These are phyloP conservation scores for Aspergillus proliferans DNA, from an alignment of 2,329 filamentous ascomycete genomes.

Conservation along the genomic window DNA sequence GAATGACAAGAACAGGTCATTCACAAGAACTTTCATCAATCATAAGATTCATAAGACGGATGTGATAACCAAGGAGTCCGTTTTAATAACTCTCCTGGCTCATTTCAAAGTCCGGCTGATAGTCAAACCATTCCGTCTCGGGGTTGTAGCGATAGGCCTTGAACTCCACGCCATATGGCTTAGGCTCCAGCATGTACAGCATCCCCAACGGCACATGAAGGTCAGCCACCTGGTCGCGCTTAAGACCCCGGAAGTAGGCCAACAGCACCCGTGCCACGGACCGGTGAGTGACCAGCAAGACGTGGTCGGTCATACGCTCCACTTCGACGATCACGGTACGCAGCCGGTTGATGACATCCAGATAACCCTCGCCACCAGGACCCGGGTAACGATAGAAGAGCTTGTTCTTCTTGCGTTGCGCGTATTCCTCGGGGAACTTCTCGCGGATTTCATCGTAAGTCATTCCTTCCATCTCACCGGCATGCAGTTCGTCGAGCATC, in stretches of 20 bases:
- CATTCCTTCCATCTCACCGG: slow-evolving; percentile 87
- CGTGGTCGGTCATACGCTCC: slow-evolving; percentile 93
- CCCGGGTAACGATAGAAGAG: slow-evolving; percentile 95
- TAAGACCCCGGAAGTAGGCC: slow-evolving; percentile 93
- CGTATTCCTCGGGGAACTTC: slow-evolving; percentile 75
- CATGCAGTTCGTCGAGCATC: slow-evolving; percentile 94
- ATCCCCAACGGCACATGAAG: slow-evolving; percentile 90
- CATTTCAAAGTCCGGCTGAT: slow-evolving; percentile 77
- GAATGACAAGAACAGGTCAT: background rate
- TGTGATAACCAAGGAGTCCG: too few species aligned
- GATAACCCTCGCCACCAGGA: slow-evolving; percentile 89
- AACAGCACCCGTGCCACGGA: slow-evolving; percentile 87
- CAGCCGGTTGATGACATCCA: slow-evolving; percentile 93
- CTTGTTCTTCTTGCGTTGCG: slow-evolving; percentile 74
- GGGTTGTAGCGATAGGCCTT: slow-evolving; percentile 90
- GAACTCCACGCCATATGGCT: slow-evolving; percentile 96
- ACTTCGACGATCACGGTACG: slow-evolving; percentile 94
- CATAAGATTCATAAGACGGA: too few species aligned
- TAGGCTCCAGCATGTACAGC: slow-evolving; percentile 91
- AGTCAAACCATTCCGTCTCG: slow-evolving; percentile 70
- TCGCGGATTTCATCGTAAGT: slow-evolving; percentile 84
- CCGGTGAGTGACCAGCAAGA: slow-evolving; percentile 85
- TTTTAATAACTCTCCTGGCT: slow-evolving; percentile 32
- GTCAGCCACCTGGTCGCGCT: slow-evolving; percentile 84
- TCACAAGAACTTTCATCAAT: too few species aligned